Base-by-base conservation (phyloP, 176 grass and related monocot genomes). In the Eremochloa ophiuroides region DNA sequence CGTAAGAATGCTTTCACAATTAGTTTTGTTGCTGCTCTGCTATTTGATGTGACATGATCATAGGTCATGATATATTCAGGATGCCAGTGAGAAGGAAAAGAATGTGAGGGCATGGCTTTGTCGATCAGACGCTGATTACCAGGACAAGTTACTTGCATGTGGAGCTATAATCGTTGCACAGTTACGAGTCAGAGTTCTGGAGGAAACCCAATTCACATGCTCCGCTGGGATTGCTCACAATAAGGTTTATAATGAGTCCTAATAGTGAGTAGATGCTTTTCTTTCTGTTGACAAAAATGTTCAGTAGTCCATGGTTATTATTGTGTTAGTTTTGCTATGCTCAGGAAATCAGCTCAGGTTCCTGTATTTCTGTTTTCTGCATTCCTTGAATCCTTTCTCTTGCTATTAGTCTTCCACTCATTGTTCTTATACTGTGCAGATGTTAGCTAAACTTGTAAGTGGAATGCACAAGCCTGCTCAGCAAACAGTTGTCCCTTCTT, bases 401-500 rank as follows among this genome's bases (percentile, higher is more conserved):
- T 80, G 6, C 22, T 63, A 28, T 77, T 55, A 74, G 8, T 60
- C 42, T 22, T 84, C 46, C 77, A 80, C 25, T 66, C 58, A 85
- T 68, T 63, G 65, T 84, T 66, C n/a, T 81, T 73, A 62, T 76
- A 66, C 31, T 91, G 16, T 20, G 59, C 82, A 95, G 95, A 91
- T 98, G 92, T 77, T 98, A 86, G 92, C 95, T 69, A 98, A 98
- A 87, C 95, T 95, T 89, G 88, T 91, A 22, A 98, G 95, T 26
- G 87, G 88, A 50, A 95, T 95, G 92, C 84, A 98, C 86, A 98
- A 98, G 71, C 95, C 95, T 85, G 95, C 95, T 86, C 92, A 98
- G 78, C 92, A 98, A 87, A 95, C 95, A 43, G 86, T 98, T 73
- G 92, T 93, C 29, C 92, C 92, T 68, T 87, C 90, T n/a, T 91